These are phyloP conservation scores for Pseudopyricularia javanii DNA, from an alignment of 2,329 filamentous ascomycete species.

Conservation along the genomic window DNA sequence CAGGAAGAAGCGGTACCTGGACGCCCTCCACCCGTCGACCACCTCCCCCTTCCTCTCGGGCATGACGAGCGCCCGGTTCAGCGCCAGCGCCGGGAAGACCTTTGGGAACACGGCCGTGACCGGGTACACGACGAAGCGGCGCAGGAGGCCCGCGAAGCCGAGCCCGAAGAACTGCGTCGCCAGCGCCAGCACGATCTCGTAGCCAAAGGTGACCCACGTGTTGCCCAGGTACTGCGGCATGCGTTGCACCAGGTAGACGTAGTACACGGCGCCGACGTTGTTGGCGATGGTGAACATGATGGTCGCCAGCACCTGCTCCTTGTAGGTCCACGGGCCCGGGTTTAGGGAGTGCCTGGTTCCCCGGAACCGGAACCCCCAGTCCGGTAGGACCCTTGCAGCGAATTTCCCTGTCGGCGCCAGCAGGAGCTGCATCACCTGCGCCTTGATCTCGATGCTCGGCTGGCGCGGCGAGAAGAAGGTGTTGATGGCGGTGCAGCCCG, in stretches of 20 bases:
- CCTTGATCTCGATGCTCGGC: constrained; percentile 39
- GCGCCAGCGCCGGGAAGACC: constrained; percentile 21
- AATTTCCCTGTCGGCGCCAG: constrained; percentile 32
- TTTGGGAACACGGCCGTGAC: constrained; percentile 28
- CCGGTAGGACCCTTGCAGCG: constrained; percentile 28
- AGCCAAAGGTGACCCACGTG: constrained; percentile 24
- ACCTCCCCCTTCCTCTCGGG: constrained; percentile 20
- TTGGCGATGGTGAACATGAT: constrained; percentile 26
- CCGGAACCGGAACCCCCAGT: constrained; percentile 28
- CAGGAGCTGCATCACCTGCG: constrained; percentile 35
- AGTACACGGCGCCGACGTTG: constrained; percentile 20
- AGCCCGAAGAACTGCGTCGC: constrained; percentile 29
- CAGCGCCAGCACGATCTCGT: constrained; percentile 25
- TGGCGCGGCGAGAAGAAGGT: constrained; percentile 46
- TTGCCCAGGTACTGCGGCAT: constrained; percentile 26
- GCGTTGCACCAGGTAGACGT: constrained; percentile 21
- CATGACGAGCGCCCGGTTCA: constrained; percentile 18
- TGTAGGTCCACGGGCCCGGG: constrained; percentile 27
- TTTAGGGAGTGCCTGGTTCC: constrained; percentile 25
- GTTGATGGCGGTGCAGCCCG: constrained; percentile 37
- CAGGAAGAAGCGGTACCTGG: constrained; percentile 30
- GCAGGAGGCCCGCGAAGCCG: constrained; percentile 25
- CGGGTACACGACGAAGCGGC: constrained; percentile 25
- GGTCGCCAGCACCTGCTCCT: constrained; percentile 28
- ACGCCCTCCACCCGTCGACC: constrained; percentile 29